A percentile compares a stretch with the other conserved stretches of the same genome.
phyloP scores from a whole-genome alignment of 176 grass and related monocot species.

The Musa troglodytarum region DNA sequence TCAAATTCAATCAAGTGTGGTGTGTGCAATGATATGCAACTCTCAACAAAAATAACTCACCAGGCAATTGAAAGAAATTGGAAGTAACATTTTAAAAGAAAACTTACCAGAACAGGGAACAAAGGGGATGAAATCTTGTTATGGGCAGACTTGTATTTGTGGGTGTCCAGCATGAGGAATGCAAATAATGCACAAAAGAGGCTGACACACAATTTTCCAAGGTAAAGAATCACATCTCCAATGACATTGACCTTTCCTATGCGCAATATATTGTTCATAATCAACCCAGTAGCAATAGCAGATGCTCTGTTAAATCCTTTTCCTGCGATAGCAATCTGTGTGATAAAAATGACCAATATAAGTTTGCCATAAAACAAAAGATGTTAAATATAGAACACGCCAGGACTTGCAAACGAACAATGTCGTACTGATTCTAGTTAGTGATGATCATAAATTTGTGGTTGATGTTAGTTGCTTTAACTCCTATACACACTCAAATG shows the following conservation, averaged over 20 bases:
- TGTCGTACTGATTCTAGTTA: too few relatives aligned
- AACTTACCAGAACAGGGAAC: slow-evolving; percentile 71
- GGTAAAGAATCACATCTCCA: slow-evolving; percentile 92
- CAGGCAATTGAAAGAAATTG: too few relatives aligned
- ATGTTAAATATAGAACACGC: background rate
- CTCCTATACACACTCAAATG: too few relatives aligned
- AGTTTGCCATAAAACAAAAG: background rate
- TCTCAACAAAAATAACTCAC: too few relatives aligned
- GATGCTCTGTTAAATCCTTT: slow-evolving; percentile 91
- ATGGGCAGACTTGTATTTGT: slow-evolving; percentile 93
- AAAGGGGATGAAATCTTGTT: slow-evolving; percentile 96
- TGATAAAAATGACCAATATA: slow-evolving; percentile 15
- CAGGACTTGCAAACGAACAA: background rate
- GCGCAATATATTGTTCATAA: slow-evolving; percentile 96
- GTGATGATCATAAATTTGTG: too few relatives aligned
- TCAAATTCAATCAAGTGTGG: too few relatives aligned
- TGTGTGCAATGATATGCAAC: too few relatives aligned
- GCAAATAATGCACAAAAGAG: slow-evolving; percentile 86
- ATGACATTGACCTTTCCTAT: slow-evolving; percentile 96
- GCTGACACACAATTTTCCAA: slow-evolving; percentile 89
- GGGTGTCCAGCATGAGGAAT: slow-evolving; percentile 84
- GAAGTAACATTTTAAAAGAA: background rate
- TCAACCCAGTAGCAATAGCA: slow-evolving; percentile 72
- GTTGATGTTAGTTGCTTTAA: too few relatives aligned
- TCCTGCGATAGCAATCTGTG: slow-evolving; percentile 89